These are phyloP conservation scores for Magnaporthiopsis poae DNA, from an alignment of 2,329 filamentous ascomycete species.

Conservation along the genomic window DNA sequence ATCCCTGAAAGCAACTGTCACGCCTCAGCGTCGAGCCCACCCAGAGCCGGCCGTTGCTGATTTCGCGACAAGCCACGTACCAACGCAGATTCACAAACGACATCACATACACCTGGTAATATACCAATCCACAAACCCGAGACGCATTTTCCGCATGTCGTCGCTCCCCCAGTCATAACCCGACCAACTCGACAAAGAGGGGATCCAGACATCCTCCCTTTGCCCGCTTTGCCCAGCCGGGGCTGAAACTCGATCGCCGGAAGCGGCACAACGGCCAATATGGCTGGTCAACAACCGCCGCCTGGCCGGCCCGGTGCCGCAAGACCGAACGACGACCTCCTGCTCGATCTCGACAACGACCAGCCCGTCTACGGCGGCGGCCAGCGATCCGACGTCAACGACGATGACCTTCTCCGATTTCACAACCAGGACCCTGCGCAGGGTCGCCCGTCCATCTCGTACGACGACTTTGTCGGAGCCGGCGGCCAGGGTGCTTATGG, in stretches of 20 bases:
- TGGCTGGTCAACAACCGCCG: slow-evolving; percentile 8
- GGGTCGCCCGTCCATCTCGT: slow-evolving; percentile 75
- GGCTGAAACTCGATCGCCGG: background rate
- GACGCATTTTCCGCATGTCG: background rate
- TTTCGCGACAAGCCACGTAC: background rate
- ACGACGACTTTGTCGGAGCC: slow-evolving; percentile 85
- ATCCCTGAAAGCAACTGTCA: background rate
- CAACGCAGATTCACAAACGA: background rate
- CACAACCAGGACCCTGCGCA: slow-evolving; percentile 51
- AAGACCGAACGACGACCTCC: slow-evolving; percentile 48
- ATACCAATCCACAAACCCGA: background rate
- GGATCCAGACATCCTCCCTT: background rate
- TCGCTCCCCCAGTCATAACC: background rate
- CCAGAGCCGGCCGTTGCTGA: background rate
- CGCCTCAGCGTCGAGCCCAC: background rate
- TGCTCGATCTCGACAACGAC: slow-evolving; percentile 65
- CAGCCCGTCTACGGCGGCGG: slow-evolving; percentile 65
- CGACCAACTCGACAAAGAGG: background rate
- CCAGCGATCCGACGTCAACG: slow-evolving; percentile 56
- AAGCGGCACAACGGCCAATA: background rate
- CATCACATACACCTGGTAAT: background rate
- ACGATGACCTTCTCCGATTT: slow-evolving; percentile 65
- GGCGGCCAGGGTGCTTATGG: slow-evolving; percentile 23
- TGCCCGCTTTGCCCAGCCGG: background rate
- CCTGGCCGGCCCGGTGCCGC: slow-evolving; percentile 6